A percentile compares a stretch with the other conserved stretches of the same genome.
These are phyloP conservation scores for Cokeromyces recurvatus DNA, from an alignment of 371 early-diverging fungal genomes.

Conservation along the genomic window DNA sequence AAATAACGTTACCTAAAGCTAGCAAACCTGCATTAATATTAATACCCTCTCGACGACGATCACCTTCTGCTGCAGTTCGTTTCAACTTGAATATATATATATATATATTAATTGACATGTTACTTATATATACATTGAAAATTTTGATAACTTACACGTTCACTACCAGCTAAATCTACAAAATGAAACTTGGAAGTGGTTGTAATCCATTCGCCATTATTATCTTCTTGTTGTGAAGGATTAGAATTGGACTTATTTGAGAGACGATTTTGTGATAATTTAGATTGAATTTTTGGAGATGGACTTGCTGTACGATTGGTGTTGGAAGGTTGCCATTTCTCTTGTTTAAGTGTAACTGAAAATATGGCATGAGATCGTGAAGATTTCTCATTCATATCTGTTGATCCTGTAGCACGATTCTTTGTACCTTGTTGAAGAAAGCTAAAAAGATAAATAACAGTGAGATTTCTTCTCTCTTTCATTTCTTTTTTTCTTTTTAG, in stretches of 20 bases:
- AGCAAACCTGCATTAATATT: slow-evolving; percentile 97
- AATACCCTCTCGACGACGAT: slow-evolving; percentile 95
- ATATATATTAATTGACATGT: no score
- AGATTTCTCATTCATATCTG: slow-evolving; percentile 96
- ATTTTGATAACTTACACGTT: slow-evolving; percentile 73
- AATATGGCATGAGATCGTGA: slow-evolving; percentile 98
- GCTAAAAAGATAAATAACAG: slow-evolving; percentile 26
- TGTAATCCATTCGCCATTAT: slow-evolving; percentile 46
- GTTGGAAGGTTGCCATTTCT: slow-evolving; percentile 43
- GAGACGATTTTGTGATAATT: slow-evolving; percentile 1
- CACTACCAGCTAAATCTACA: slow-evolving; percentile 99
- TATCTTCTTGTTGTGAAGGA: slow-evolving; percentile 7
- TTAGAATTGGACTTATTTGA: background rate
- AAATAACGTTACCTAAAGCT: slow-evolving; percentile 98
- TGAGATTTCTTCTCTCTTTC: no score
- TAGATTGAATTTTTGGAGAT: slow-evolving; percentile 26
- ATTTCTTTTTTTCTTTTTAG: background rate
- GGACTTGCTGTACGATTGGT: slow-evolving; percentile 26
- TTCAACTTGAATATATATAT: slow-evolving; percentile 59
- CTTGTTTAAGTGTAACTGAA: slow-evolving; percentile 82
- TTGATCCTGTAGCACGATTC: slow-evolving; percentile 88
- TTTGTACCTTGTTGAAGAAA: slow-evolving; percentile 74
- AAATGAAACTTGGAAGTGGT: slow-evolving; percentile 91
- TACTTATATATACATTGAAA: no score
- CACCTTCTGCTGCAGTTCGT: slow-evolving; percentile 92